Evolutionary conservation across 805 yeast genomes (phyloP), one percentile per base, ranked within the genome.

Genomic region (Ogataea nitratoaversa): DNA sequence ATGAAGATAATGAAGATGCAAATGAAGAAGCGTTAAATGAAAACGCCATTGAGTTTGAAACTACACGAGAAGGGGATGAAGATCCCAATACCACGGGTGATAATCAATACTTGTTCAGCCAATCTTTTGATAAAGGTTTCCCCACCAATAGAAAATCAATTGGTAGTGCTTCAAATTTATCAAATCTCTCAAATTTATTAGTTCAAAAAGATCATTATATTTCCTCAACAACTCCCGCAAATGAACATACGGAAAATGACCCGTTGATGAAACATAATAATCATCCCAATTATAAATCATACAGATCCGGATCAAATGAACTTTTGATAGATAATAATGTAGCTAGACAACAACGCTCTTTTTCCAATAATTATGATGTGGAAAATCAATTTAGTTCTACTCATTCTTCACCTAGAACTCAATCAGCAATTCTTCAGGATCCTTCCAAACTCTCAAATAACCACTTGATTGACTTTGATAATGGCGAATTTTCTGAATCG

Each of bases 1-100:
- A 42, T 16, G 57, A 51, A 8, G 49, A 48, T 33, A 56, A 46
- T 13, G 32, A 27, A 12, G 36, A 37, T 19, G 40, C 29, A 12
- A 32, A 35, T 5, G 25, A 27, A 19, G 38, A 28, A 13, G 38
- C n/a, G 13, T 17, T 34, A 19, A 13, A 18, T 23, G 29, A 19
- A n/a, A 20, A 17, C 8, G 23, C 24, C 9, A 32, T n/a, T 23
- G 33, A 27, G 25, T 5, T 34, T 18, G 48, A 44, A 23, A 46
- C 40, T 33, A n/a, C n/a, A n/a, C n/a, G n/a, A n/a, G n/a, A n/a
- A n/a, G 37, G 32, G 18, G 42, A 39, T 13, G 37, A 40, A 16
- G 37, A 41, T 13, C 29, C 30, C 8, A 14, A 27, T 11, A 20
- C 19, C 16, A 11, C 14, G 16, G 16, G 14, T 5, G 13, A 27